Evolutionary conservation across 2,329 filamentous ascomycete species (phyloP).

Genomic region (Fusarium sp.): DNA sequence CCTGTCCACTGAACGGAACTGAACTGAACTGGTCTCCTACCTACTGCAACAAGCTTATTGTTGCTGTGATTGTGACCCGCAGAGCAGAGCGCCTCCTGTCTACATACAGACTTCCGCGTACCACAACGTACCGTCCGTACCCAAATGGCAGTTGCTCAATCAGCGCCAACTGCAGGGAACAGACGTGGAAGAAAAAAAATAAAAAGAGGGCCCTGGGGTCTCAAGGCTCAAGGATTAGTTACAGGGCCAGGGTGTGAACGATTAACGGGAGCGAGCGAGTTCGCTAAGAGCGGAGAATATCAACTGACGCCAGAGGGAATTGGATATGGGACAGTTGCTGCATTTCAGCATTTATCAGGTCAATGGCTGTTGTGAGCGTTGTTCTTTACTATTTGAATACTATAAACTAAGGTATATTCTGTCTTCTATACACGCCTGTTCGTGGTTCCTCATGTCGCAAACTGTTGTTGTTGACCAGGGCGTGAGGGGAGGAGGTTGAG

Average conservation of each 20-base stretch:
- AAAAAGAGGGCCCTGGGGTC: slow-evolving; percentile 41
- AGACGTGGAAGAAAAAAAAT: slow-evolving; percentile 16
- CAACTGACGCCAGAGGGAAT: slow-evolving; percentile 16
- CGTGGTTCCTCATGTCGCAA: slow-evolving; percentile 5
- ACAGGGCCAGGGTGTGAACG: slow-evolving; percentile 32
- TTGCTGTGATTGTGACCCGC: slow-evolving; percentile 15
- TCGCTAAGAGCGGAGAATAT: slow-evolving; percentile 41
- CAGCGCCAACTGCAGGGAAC: slow-evolving; percentile 17
- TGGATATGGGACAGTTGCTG: background rate
- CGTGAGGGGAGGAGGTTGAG: slow-evolving; percentile 22
- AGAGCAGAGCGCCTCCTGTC: slow-evolving; percentile 28
- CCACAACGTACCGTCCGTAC: background rate
- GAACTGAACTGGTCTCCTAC: background rate
- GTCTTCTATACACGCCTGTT: background rate
- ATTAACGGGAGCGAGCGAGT: slow-evolving; percentile 40
- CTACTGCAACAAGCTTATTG: background rate
- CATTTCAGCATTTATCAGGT: background rate
- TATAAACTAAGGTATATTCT: background rate
- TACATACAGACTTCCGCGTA: slow-evolving; percentile 6
- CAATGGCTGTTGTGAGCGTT: slow-evolving; percentile 17
- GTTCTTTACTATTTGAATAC: background rate
- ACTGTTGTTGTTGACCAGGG: slow-evolving; percentile 20
- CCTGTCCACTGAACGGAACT: slow-evolving; percentile 12
- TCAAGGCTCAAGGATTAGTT: slow-evolving; percentile 9
- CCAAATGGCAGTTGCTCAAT: slow-evolving; percentile 8